Conservation (phyloP, 2,329 filamentous ascomycete species). For the Meredithiella fracta region DNA sequence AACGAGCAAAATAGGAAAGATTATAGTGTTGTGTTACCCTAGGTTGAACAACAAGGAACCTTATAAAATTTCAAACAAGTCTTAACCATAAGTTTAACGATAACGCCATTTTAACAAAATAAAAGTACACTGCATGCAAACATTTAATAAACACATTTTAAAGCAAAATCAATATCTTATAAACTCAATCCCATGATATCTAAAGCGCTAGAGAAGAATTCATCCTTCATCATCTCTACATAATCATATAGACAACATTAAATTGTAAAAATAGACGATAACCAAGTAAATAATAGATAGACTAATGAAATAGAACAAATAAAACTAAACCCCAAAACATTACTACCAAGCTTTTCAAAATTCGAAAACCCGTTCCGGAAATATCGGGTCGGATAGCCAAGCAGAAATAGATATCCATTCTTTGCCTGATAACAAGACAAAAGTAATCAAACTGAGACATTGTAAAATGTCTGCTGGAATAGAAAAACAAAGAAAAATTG, state of each 20-base stretch:
- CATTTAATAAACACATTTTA: no score
- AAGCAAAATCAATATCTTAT: neutral
- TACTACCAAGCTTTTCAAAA: no score
- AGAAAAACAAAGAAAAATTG: neutral
- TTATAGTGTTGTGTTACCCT: no score
- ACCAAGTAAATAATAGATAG: neutral
- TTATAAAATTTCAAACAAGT: no score
- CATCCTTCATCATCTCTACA: neutral
- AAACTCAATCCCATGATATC: neutral
- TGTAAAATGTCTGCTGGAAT: neutral
- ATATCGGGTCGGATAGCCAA: no score
- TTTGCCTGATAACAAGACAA: neutral
- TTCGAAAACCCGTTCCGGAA: no score
- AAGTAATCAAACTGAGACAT: neutral
- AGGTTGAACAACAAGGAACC: no score
- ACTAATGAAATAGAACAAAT: neutral
- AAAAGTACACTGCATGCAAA: no score
- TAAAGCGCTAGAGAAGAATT: neutral
- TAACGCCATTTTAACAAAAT: no score
- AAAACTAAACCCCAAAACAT: no score
- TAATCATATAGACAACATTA: neutral
- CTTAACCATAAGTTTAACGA: no score
- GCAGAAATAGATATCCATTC: neutral
- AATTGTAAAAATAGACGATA: neutral
- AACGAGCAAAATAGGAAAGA: no score